Evolutionary conservation across 805 yeast species (phyloP).

Genomic region (Wickerhamomyces strasburgensis): DNA sequence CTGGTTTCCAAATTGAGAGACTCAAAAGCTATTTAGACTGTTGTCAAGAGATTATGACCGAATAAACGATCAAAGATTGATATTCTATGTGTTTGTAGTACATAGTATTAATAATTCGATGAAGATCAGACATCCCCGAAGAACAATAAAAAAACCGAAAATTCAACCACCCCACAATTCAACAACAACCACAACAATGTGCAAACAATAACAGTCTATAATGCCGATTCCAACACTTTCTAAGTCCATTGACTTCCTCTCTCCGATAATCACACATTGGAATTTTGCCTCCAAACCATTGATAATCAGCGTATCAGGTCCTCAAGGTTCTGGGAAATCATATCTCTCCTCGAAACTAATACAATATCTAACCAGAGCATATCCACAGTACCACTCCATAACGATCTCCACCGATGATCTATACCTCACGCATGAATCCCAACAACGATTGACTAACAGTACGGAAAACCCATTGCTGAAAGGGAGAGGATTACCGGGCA

Average conservation of each 20-base stretch:
- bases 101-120: no score
- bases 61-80: no score
- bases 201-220: neutral
- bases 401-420: constrained; percentile 81
- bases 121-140: no score
- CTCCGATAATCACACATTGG: constrained; percentile 26
- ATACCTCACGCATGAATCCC: constrained; percentile 65
- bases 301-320: constrained; percentile 36
- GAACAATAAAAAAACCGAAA: no score
- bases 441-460: constrained; percentile 38
- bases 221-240: constrained; percentile 7
- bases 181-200: neutral
- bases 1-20: constrained; percentile 74
- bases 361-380: constrained; percentile 27
- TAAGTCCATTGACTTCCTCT: constrained; percentile 23
- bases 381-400: constrained; percentile 35
- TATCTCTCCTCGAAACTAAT: constrained; percentile 43
- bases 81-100: no score
- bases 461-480: constrained; percentile 50
- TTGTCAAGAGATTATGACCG: neutral
- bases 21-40: constrained; percentile 23
- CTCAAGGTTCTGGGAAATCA: constrained; percentile 80
- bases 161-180: neutral
- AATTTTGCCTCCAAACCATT: constrained; percentile 34
- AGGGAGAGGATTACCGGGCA: constrained; percentile 92